Evolutionary conservation across 306 rosid species (phyloP), one percentile per base, ranked within the genome.

Genomic region (Sicyos edulis): DNA sequence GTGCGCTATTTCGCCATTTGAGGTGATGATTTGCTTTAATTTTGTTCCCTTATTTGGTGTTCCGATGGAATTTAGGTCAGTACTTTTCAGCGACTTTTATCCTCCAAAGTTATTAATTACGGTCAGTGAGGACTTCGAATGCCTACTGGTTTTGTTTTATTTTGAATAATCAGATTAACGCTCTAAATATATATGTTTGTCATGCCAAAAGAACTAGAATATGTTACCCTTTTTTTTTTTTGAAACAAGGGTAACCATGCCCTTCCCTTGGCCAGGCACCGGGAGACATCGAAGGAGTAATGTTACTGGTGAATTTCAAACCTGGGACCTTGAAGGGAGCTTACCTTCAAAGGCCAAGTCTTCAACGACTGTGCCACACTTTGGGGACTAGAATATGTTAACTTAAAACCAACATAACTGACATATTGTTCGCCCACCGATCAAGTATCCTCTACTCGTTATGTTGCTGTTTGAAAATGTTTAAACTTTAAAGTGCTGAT

Each of bases 1-100:
- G 84, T 2, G 89, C 96, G 0, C 74, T 93, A 49, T 91, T 91
- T 63, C 69, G 81, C 63, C 97, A 93, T 78, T 79, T 93, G 83
- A 86, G 99, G 99, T 93, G 70, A 22, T 70, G 29, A 45, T 57
- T 49, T 52, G n/a, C 42, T 52, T 58, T 50, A 0, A 24, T 17
- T 49, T 51, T 10, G 12, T 70, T 53, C n/a, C 10, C n/a, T 81
- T 53, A 7, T 52, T 13, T 55, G 8, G 5, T 14, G 52, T n/a
- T 64, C 29, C 10, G 10, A 40, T 64, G 26, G 29, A 13, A 15
- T 34, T 34, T 16, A 32, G 22, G 21, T 40, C 40, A 9, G 52
- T 37, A 64, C n/a, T 42, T 64, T 10, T 37, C 16, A 40, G 10
- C 19, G 52, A 63, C 51, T 63, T 37, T 34, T 22, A n/a, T 62